Conservation (phyloP, 495 filamentous ascomycete species). For the Neurospora sp. region DNA sequence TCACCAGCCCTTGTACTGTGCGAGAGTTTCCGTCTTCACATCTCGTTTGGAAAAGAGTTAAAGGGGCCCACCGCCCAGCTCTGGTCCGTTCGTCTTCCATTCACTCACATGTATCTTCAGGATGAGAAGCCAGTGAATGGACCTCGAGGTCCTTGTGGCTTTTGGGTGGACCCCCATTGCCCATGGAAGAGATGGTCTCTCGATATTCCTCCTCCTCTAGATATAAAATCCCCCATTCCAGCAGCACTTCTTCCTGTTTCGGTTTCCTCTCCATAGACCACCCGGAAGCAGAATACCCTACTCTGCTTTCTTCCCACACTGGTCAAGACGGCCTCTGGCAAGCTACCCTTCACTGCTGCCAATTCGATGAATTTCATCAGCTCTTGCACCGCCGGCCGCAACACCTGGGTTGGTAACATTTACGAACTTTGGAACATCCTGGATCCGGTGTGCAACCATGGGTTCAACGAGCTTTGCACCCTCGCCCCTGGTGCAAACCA, state of each 20-base stretch:
- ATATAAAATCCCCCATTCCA: background rate
- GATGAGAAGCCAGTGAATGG: background rate
- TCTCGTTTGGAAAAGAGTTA: background rate
- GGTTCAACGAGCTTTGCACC: conserved; percentile 29
- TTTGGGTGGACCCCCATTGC: background rate
- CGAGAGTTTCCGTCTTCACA: background rate
- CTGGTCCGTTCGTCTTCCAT: background rate
- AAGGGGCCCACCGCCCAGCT: background rate
- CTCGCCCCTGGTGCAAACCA: conserved; percentile 23
- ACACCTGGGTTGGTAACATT: conserved; percentile 26
- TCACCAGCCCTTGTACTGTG: background rate
- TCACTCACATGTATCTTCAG: background rate
- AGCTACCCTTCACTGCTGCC: conserved; percentile 29
- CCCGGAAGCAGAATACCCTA: background rate
- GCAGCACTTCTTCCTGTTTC: background rate
- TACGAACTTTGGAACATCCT: conserved; percentile 28
- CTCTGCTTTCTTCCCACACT: background rate
- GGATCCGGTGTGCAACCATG: conserved; percentile 24
- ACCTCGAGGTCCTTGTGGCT: background rate
- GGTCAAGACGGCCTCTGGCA: conserved; percentile 20
- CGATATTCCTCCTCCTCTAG: background rate
- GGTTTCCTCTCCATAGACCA: background rate
- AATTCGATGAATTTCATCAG: conserved; percentile 36
- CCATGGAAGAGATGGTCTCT: background rate
- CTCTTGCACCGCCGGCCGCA: conserved; percentile 24